Evolutionary conservation across 2,329 filamentous ascomycete genomes (phyloP).

Genomic region (Ascochyta pisi): DNA sequence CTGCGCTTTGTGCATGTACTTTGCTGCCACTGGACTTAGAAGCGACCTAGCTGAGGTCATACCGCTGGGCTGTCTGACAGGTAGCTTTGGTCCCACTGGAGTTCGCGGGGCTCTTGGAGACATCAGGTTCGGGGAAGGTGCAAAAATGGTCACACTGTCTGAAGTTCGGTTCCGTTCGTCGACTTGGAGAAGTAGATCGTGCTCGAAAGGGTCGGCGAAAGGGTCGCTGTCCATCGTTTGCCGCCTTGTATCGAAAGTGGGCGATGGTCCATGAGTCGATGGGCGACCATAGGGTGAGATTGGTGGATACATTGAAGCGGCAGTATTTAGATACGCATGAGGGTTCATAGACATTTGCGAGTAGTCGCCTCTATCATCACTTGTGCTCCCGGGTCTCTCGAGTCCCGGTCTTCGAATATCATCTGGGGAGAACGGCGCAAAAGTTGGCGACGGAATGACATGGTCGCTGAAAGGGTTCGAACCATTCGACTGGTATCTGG

Average conservation of each 20-base stretch:
- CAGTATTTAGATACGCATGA: constrained; percentile 23
- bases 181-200: constrained; percentile 40
- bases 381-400: constrained; percentile 5
- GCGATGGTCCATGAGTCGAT: constrained; percentile 10
- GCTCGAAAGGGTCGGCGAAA: constrained; percentile 36
- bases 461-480: constrained; percentile 26
- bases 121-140: constrained; percentile 27
- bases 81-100: constrained; percentile 15
- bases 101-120: constrained; percentile 30
- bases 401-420: constrained; percentile 21
- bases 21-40: constrained; percentile 11
- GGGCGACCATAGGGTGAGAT: constrained; percentile 30
- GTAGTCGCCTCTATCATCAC: constrained; percentile 27
- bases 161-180: constrained; percentile 37
- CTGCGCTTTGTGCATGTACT: constrained; percentile 14
- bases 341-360: constrained; percentile 24
- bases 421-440: constrained; percentile 25
- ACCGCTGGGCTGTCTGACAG: constrained; percentile 10
- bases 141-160: constrained; percentile 37
- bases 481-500: constrained; percentile 4
- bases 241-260: not conserved
- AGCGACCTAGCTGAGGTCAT: constrained; percentile 11
- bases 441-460: constrained; percentile 28
- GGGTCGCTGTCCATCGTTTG: constrained; percentile 25
- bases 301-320: constrained; percentile 28